A percentile compares a stretch with the other conserved stretches of the same genome.
phyloP scores from a whole-genome alignment of 306 rosid genomes.

The cucumber (Cucumis sativus) region DNA sequence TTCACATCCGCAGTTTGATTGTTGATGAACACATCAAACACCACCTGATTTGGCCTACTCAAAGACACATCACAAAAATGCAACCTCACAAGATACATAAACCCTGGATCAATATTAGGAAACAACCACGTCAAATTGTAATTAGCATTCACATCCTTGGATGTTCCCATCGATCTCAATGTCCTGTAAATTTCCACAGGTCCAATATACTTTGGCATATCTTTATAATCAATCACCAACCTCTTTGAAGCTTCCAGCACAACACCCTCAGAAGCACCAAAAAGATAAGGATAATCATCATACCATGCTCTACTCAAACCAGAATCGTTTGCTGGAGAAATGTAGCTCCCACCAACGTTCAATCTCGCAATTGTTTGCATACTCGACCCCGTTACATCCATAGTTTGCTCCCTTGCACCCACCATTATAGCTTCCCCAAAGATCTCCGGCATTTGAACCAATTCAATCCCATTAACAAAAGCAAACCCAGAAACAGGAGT shows the following conservation, averaged over 20 bases:
- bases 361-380: conserved; percentile 31
- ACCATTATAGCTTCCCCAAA: conserved; percentile 13
- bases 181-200: conserved; percentile 26
- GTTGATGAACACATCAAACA: conserved; percentile 25
- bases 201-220: conserved; percentile 19
- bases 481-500: conserved; percentile 26
- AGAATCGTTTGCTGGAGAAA: conserved; percentile 29
- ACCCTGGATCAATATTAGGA: conserved; percentile 33
- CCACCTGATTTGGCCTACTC: conserved; percentile 22
- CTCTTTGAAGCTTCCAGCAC: neutral
- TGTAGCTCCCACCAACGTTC: conserved; percentile 32
- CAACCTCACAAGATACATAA: conserved; percentile 33
- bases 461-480: conserved; percentile 33
- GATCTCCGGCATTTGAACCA: conserved; percentile 16
- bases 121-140: conserved; percentile 35
- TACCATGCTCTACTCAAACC: conserved; percentile 33
- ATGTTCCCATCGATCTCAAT: conserved; percentile 29
- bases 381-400: conserved; percentile 11
- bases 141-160: conserved; percentile 7
- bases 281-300: conserved; percentile 25
- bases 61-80: conserved; percentile 30
- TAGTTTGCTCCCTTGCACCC: conserved; percentile 8
- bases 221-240: conserved; percentile 14
- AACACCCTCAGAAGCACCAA: conserved; percentile 26
- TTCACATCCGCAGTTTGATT: conserved; percentile 22